These are phyloP conservation scores for Rubroboletus satanas DNA, from an alignment of 768 basidiomycete genomes.

Conservation along the genomic window DNA sequence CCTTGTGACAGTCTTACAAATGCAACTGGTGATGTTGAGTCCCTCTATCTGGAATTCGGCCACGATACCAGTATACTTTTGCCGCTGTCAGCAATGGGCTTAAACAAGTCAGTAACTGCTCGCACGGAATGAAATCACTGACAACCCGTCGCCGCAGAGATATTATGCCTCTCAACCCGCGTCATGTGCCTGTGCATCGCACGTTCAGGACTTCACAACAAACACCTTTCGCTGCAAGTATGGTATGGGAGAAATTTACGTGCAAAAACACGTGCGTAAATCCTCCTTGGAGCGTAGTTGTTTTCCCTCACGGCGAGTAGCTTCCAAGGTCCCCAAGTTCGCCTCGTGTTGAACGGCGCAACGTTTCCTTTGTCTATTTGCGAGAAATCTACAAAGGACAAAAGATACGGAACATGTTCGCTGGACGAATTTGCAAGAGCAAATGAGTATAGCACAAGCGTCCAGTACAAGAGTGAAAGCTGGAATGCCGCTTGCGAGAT, in stretches of 20 bases:
- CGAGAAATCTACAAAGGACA: conserved; percentile 27
- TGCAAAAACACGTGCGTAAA: conserved; percentile 33
- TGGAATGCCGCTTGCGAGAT: conserved; percentile 38
- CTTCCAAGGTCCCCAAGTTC: conserved; percentile 36
- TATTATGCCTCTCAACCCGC: conserved; percentile 25
- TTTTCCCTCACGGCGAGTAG: conserved; percentile 14
- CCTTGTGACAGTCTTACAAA: conserved; percentile 31
- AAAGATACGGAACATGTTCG: conserved; percentile 36
- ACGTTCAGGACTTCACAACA: conserved; percentile 38
- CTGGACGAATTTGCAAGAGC: conserved; percentile 33
- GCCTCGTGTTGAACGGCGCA: conserved; percentile 40
- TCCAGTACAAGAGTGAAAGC: conserved; percentile 30
- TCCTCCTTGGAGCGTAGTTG: not conserved
- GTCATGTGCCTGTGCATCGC: conserved; percentile 27
- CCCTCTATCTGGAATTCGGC: conserved; percentile 41
- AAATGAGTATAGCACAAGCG: conserved; percentile 24
- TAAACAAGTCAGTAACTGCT: conserved; percentile 32
- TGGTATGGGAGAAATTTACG: conserved; percentile 42
- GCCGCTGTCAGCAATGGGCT: conserved; percentile 35
- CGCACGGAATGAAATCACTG: not conserved
- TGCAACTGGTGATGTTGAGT: conserved; percentile 29
- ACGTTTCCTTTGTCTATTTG: conserved; percentile 39
- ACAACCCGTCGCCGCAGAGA: conserved; percentile 26
- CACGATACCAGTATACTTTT: conserved; percentile 41
- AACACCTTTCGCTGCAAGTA: conserved; percentile 42